These are phyloP conservation scores for Beta corolliflora DNA, from an alignment of 179 eudicot species.

Conservation along the genomic window DNA sequence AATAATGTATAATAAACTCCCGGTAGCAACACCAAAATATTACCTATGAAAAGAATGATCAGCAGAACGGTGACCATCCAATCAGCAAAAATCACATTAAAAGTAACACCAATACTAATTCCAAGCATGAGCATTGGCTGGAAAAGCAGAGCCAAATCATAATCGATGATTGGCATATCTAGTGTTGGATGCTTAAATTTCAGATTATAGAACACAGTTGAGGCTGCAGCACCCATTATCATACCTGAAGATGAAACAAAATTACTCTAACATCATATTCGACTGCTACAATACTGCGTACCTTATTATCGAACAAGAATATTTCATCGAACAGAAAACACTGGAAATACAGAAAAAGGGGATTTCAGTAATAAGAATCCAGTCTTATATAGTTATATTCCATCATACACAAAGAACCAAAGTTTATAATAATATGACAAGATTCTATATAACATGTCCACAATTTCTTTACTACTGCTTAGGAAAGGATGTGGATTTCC, in stretches of 20 bases:
- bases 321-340: not conserved
- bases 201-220: conserved; percentile 73
- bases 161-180: conserved; percentile 78
- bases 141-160: conserved; percentile 72
- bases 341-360: not conserved
- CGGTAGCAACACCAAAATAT: conserved; percentile 4
- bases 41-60: conserved; percentile 74
- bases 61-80: conserved; percentile 93
- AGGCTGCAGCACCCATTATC: conserved; percentile 82
- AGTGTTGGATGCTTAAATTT: conserved; percentile 72
- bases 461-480: not conserved
- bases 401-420: not conserved
- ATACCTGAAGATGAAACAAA: conserved; percentile 52
- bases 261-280: conserved; percentile 9
- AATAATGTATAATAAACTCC: not conserved
- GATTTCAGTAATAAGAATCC: not conserved
- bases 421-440: not conserved
- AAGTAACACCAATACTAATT: conserved; percentile 81
- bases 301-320: not conserved
- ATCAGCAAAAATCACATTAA: conserved; percentile 83
- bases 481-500: not conserved
- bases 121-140: conserved; percentile 93
- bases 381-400: not conserved
- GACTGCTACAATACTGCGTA: not conserved
- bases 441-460: not conserved